Evolutionary conservation across 2,329 filamentous ascomycete genomes (phyloP).

Genomic region (Huntiella decipiens): DNA sequence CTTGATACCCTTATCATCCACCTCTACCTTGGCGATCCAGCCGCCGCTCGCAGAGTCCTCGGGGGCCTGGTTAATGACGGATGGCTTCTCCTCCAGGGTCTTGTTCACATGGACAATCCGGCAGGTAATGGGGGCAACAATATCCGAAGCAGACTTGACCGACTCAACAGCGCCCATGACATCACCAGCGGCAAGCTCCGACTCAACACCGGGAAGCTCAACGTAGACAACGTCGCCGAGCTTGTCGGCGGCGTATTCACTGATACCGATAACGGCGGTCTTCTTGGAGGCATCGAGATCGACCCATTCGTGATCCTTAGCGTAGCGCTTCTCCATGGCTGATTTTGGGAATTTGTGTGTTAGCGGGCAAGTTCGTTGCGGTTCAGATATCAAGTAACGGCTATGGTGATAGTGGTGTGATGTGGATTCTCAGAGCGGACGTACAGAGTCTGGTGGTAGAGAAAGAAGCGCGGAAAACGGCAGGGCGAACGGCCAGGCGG

Average conservation of each 20-base stretch:
- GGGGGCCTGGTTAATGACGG: conserved; percentile 72
- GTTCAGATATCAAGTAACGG: background rate
- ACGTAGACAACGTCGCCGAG: conserved; percentile 96
- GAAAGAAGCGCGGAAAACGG: conserved; percentile 25
- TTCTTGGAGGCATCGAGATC: conserved; percentile 69
- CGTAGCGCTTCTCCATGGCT: conserved; percentile 55
- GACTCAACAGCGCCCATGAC: conserved; percentile 89
- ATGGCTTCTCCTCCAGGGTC: conserved; percentile 65
- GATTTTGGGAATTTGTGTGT: background rate
- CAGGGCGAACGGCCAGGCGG: conserved; percentile 21
- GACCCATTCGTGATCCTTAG: conserved; percentile 96
- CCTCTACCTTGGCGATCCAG: conserved; percentile 80
- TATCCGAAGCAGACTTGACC: conserved; percentile 95
- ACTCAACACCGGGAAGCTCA: conserved; percentile 61
- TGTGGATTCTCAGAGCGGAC: conserved; percentile 3
- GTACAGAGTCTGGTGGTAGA: conserved; percentile 23
- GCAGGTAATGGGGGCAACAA: conserved; percentile 72
- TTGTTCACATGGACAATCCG: conserved; percentile 57
- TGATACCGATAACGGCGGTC: conserved; percentile 68
- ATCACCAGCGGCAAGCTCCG: conserved; percentile 56
- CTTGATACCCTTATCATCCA: conserved; percentile 43
- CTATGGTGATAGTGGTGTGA: background rate
- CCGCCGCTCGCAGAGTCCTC: conserved; percentile 62
- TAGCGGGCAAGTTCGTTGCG: background rate
- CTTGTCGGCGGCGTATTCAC: conserved; percentile 73